Conservation (phyloP, 2,329 filamentous ascomycete species). For the Colletotrichum karsti region DNA sequence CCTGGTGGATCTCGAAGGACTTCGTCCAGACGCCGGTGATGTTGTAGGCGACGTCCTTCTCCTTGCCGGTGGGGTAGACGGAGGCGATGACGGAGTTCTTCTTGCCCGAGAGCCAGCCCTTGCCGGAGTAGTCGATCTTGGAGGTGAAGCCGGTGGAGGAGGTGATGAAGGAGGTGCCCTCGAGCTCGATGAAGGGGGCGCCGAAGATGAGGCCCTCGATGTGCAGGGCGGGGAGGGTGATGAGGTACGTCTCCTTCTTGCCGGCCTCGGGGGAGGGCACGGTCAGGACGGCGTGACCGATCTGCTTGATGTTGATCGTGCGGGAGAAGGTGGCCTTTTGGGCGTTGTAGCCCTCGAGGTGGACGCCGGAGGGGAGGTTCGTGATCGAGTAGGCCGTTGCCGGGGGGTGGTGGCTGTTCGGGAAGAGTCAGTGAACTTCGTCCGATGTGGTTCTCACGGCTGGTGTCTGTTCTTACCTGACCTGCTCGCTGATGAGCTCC, state of each 20-base stretch:
- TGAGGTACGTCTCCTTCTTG: constrained; percentile 78
- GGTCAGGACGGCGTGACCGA: constrained; percentile 86
- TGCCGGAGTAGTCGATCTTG: constrained; percentile 92
- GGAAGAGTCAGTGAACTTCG: background rate
- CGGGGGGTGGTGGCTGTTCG: constrained; percentile 82
- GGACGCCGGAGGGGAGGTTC: constrained; percentile 84
- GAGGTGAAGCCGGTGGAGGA: constrained; percentile 88
- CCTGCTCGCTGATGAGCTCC: constrained; percentile 91
- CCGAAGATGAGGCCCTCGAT: constrained; percentile 92
- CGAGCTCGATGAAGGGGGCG: constrained; percentile 89
- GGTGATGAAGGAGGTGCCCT: constrained; percentile 84
- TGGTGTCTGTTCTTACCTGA: constrained; percentile 62
- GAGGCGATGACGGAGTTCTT: constrained; percentile 88
- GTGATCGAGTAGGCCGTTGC: constrained; percentile 94
- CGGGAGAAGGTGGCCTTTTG: constrained; percentile 95
- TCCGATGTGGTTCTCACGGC: background rate
- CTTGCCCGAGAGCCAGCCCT: constrained; percentile 94
- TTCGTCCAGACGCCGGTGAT: constrained; percentile 92
- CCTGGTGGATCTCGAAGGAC: constrained; percentile 79
- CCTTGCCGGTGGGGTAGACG: constrained; percentile 75
- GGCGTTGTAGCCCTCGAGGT: constrained; percentile 88
- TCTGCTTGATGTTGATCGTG: constrained; percentile 94
- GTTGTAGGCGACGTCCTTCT: constrained; percentile 81
- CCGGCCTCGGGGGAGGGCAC: constrained; percentile 61
- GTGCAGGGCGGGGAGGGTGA: constrained; percentile 89